Base-by-base conservation (phyloP, 2,329 filamentous ascomycete species). In the Nectriaceae sp. region DNA sequence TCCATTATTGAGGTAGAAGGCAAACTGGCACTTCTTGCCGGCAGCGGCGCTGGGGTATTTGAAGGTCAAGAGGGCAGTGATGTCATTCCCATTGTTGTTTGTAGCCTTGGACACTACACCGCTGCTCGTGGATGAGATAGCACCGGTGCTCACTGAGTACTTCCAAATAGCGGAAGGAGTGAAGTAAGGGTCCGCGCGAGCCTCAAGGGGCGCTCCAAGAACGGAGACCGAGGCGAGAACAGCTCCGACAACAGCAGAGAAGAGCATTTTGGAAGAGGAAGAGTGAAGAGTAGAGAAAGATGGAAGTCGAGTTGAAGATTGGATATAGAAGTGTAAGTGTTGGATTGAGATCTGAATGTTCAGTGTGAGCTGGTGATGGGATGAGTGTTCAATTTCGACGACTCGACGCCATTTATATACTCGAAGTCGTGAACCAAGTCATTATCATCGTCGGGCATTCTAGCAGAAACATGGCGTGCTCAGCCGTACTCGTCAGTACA, bases 31-130 rank as follows among this genome's bases (percentile, higher is more conserved):
- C 41, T 59, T 50, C 41, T 51, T 57, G 38, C 59, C 62, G 11
- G 47, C 33, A 1, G 54, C 45, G 4, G 37, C 51, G 21, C 44
- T 37, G 41, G 59, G 59, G 42, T 65, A 65, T n/a, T 52, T 57
- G 35, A 65, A 65, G 40, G 61, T 64, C 21, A 65, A 24, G 33
- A 66, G 63, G 38, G 63, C 55, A 22, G 61, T 66, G 45, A 55
- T 51, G 48, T 66, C 62, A 39, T 62, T 50, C 44, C 59, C 57
- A 2, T 31, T 41, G 53, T 65, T 61, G 50, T 45, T 45, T 35
- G 54, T 51, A 8, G 37, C 47, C 46, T 64, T 63, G 33, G 42
- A 47, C 15, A 64, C 48, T 0, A 52, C n/a, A 11, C 55, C 55
- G 3, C 26, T 24, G 18, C 18, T 18, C 1, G 53, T 51, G 16